Conservation (phyloP, 2,329 filamentous ascomycete species). For the Claviceps maximensis region DNA sequence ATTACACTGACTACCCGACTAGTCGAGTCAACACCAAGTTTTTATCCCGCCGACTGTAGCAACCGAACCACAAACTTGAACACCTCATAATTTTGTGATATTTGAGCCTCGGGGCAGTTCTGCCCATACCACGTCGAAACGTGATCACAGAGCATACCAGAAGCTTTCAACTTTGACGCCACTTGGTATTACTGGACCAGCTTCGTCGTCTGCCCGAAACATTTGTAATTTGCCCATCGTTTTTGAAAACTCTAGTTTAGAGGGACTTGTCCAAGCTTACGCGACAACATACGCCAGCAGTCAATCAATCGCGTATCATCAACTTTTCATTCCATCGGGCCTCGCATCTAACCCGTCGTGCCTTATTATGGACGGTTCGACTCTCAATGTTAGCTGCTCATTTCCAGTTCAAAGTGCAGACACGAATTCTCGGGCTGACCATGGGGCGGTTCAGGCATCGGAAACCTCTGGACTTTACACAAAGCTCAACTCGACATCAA, state of each 20-base stretch:
- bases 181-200: conserved; percentile 44
- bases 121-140: conserved; percentile 25
- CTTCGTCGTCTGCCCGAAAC: conserved; percentile 43
- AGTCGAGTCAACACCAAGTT: neutral
- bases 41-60: neutral
- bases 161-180: conserved; percentile 50
- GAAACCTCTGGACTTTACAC: conserved; percentile 29
- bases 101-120: conserved; percentile 29
- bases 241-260: conserved; percentile 33
- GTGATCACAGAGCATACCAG: conserved; percentile 34
- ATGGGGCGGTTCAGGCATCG: conserved; percentile 30
- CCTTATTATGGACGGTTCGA: conserved; percentile 23
- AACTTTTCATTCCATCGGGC: conserved; percentile 32
- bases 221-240: conserved; percentile 45
- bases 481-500: conserved; percentile 39
- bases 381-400: conserved; percentile 27
- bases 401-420: conserved; percentile 23
- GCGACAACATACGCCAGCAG: conserved; percentile 12
- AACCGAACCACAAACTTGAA: neutral
- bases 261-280: conserved; percentile 31
- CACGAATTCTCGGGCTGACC: conserved; percentile 26
- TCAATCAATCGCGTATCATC: conserved; percentile 25
- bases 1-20: no score
- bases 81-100: conserved; percentile 17
- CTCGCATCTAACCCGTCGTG: conserved; percentile 27